Evolutionary conservation across 345 rosid genomes (phyloP).

Genomic region (Lepidium didymum): DNA sequence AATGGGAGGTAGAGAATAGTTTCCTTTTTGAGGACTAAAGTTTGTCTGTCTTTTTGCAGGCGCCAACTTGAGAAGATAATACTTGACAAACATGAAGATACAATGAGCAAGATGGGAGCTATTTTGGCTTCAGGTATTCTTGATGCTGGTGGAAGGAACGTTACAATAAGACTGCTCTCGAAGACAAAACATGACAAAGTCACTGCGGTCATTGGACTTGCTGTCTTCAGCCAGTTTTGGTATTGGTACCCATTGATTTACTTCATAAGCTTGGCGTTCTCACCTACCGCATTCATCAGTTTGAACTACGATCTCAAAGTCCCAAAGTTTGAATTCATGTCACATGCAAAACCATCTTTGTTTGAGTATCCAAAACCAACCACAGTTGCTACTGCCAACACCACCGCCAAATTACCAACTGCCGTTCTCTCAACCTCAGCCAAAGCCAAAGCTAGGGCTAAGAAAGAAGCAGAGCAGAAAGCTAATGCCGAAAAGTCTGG

Average conservation of each 20-base stretch:
- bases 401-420: slow-evolving; percentile 79
- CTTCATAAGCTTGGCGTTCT: slow-evolving; percentile 73
- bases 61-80: slow-evolving; percentile 85
- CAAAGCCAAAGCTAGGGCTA: slow-evolving; percentile 84
- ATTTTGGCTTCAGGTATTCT: slow-evolving; percentile 92
- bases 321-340: slow-evolving; percentile 84
- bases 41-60: slow-evolving; percentile 28
- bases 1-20: not conserved
- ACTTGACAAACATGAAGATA: slow-evolving; percentile 88
- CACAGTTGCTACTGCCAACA: slow-evolving; percentile 59
- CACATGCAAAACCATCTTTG: slow-evolving; percentile 80
- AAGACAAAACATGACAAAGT: slow-evolving; percentile 90
- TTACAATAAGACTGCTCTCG: slow-evolving; percentile 79
- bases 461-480: slow-evolving; percentile 91
- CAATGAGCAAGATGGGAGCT: slow-evolving; percentile 99
- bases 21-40: not conserved
- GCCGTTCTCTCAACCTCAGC: slow-evolving; percentile 86
- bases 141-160: slow-evolving; percentile 98
- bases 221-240: slow-evolving; percentile 97
- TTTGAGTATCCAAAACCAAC: slow-evolving; percentile 92
- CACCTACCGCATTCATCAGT: slow-evolving; percentile 93
- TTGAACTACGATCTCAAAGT: slow-evolving; percentile 86
- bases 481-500: slow-evolving; percentile 41
- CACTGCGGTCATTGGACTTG: slow-evolving; percentile 91
- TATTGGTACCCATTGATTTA: slow-evolving; percentile 95